Evolutionary conservation across 176 grass and related monocot genomes (phyloP).

Genomic region (Aechmea fasciata): DNA sequence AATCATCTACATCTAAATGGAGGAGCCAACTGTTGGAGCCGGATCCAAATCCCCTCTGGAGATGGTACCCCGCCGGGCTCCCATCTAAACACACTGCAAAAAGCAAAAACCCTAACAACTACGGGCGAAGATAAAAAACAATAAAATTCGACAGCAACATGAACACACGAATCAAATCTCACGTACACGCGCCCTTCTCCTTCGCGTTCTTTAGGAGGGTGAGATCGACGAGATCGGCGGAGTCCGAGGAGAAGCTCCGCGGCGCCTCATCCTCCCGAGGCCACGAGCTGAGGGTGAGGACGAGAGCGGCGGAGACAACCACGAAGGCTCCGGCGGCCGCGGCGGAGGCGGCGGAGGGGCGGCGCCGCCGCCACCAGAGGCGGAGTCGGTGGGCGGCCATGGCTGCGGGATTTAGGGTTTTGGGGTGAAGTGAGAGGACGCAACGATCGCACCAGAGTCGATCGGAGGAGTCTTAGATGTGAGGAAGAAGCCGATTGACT

Average conservation of each 20-base stretch:
- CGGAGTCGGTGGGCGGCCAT: slow-evolving; percentile 27
- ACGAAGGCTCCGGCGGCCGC: slow-evolving; percentile 6
- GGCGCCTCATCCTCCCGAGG: background rate
- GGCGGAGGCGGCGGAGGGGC: slow-evolving; percentile 30
- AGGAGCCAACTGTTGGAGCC: slow-evolving; percentile 46
- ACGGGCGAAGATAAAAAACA: background rate
- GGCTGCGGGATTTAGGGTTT: slow-evolving; percentile 15
- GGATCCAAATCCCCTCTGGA: slow-evolving; percentile 40
- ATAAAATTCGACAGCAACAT: background rate
- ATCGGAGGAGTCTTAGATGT: background rate
- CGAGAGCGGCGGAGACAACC: slow-evolving; percentile 21
- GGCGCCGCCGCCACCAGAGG: slow-evolving; percentile 50
- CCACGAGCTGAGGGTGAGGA: slow-evolving; percentile 3
- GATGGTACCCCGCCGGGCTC: slow-evolving; percentile 55
- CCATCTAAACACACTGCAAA: slow-evolving; percentile 70
- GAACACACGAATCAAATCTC: background rate
- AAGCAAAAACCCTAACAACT: slow-evolving; percentile 1
- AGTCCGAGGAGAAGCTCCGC: slow-evolving; percentile 11
- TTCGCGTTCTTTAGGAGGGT: slow-evolving; percentile 48
- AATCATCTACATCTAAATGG: slow-evolving; percentile 46
- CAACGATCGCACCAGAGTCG: background rate
- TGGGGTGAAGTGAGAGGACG: background rate
- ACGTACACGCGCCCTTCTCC: slow-evolving; percentile 72
- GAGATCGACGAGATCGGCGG: slow-evolving; percentile 45
- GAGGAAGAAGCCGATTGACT: too few relatives aligned